Conservation (phyloP, 257 asterid genomes). For the Cruciata laevipes region DNA sequence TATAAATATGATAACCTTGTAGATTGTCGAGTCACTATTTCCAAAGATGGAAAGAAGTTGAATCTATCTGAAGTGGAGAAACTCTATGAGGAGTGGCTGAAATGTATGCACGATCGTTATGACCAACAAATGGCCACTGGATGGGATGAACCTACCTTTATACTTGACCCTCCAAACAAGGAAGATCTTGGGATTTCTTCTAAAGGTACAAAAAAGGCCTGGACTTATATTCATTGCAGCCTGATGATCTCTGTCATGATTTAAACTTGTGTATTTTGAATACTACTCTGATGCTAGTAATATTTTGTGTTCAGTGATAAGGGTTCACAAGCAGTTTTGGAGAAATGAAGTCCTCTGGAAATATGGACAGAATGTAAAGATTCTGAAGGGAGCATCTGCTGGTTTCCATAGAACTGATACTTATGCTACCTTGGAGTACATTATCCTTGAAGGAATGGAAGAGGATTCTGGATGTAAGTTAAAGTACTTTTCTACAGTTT, state of each 20-base stretch:
- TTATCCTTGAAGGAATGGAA: conserved; percentile 51
- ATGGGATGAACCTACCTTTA: conserved; percentile 39
- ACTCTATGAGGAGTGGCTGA: conserved; percentile 49
- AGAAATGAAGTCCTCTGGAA: conserved; percentile 49
- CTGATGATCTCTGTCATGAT: not conserved
- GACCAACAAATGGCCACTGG: conserved; percentile 54
- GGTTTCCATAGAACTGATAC: conserved; percentile 38
- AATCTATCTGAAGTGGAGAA: conserved; percentile 44
- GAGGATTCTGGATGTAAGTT: conserved; percentile 67
- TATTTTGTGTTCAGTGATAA: conserved; percentile 35
- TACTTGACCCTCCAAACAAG: conserved; percentile 31
- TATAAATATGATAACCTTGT: conserved; percentile 10
- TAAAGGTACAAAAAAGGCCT: conserved; percentile 33
- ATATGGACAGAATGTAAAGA: conserved; percentile 60
- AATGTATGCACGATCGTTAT: conserved; percentile 55
- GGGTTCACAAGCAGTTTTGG: conserved; percentile 47
- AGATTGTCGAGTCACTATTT: conserved; percentile 40
- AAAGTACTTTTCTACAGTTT: not conserved
- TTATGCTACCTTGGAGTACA: conserved; percentile 58
- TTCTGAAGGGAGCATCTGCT: conserved; percentile 61
- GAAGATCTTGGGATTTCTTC: conserved; percentile 43
- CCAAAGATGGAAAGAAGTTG: conserved; percentile 40
- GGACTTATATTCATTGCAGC: not conserved
- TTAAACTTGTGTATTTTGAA: conserved; percentile 4
- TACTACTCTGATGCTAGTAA: conserved; percentile 8